phyloP scores from a whole-genome alignment of 306 rosid genomes.

The Dicorynia guianensis region DNA sequence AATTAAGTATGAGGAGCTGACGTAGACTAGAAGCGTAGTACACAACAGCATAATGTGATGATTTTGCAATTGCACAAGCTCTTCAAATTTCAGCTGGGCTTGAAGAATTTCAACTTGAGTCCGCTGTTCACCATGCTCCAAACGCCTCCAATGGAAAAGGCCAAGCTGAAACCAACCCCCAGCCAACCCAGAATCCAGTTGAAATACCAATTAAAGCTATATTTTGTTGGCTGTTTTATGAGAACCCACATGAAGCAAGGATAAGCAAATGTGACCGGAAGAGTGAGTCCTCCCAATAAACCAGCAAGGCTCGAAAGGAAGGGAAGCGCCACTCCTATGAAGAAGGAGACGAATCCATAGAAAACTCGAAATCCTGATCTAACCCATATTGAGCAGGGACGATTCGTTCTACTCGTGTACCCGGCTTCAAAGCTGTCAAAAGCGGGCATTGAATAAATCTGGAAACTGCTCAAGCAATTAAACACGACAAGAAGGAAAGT shows the following conservation, averaged over 20 bases:
- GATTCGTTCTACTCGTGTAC: constrained; percentile 93
- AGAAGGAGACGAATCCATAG: constrained; percentile 81
- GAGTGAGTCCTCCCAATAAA: constrained; percentile 94
- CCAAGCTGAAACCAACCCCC: constrained; percentile 90
- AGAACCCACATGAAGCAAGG: constrained; percentile 99
- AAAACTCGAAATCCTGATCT: constrained; percentile 92
- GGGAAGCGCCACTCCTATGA: constrained; percentile 99
- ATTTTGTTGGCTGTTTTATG: constrained; percentile 84
- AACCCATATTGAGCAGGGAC: constrained; percentile 97
- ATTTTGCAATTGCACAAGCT: constrained; percentile 10
- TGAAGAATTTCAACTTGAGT: constrained; percentile 91
- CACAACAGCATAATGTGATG: constrained; percentile 11
- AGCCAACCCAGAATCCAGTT: constrained; percentile 94
- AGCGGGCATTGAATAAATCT: constrained; percentile 97
- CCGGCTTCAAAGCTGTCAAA: constrained; percentile 99
- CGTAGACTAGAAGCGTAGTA: background rate
- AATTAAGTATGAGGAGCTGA: background rate
- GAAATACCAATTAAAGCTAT: constrained; percentile 94
- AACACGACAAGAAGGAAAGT: constrained; percentile 95
- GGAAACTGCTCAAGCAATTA: constrained; percentile 95
- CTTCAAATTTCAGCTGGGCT: constrained; percentile 62
- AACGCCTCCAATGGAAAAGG: constrained; percentile 96
- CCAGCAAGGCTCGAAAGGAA: constrained; percentile 98
- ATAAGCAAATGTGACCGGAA: constrained; percentile 96
- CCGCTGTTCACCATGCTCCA: constrained; percentile 98